Conservation (phyloP, 2,329 filamentous ascomycete species). For the Sclerotinia trifoliorum region DNA sequence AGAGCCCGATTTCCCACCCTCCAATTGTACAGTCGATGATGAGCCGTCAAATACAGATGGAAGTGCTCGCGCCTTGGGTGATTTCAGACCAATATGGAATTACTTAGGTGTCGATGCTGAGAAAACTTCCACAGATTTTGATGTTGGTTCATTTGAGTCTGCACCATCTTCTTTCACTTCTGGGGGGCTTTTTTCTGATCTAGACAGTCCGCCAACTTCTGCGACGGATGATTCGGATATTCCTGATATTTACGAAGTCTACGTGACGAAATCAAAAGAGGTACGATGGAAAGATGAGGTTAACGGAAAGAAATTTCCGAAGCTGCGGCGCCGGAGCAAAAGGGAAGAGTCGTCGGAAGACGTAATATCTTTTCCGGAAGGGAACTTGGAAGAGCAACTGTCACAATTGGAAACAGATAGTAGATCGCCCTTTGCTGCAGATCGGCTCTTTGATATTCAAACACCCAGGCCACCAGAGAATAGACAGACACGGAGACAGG, state of each 20-base stretch:
- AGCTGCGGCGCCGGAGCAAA: background rate
- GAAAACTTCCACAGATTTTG: background rate
- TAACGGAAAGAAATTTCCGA: background rate
- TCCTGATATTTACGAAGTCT: background rate
- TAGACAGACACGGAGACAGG: background rate
- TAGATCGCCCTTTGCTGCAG: conserved; percentile 3
- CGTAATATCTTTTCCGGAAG: background rate
- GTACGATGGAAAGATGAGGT: conserved; percentile 24
- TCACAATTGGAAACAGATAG: background rate
- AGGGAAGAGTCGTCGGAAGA: background rate
- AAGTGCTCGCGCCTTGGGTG: background rate
- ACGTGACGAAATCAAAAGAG: conserved; percentile 16
- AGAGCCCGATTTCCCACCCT: background rate
- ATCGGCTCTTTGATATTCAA: conserved; percentile 6
- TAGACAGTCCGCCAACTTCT: background rate
- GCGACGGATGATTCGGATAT: conserved; percentile 5
- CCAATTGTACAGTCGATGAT: background rate
- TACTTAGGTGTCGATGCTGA: background rate
- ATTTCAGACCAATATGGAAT: conserved; percentile 20
- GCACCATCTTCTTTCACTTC: conserved; percentile 11
- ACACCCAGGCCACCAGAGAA: conserved; percentile 1
- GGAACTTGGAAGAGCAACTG: background rate
- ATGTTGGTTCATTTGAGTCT: conserved; percentile 4
- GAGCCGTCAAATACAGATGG: background rate
- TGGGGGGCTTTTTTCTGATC: background rate